Conservation (phyloP, 2,329 filamentous ascomycete genomes). For the Pyrenophora graminea region DNA sequence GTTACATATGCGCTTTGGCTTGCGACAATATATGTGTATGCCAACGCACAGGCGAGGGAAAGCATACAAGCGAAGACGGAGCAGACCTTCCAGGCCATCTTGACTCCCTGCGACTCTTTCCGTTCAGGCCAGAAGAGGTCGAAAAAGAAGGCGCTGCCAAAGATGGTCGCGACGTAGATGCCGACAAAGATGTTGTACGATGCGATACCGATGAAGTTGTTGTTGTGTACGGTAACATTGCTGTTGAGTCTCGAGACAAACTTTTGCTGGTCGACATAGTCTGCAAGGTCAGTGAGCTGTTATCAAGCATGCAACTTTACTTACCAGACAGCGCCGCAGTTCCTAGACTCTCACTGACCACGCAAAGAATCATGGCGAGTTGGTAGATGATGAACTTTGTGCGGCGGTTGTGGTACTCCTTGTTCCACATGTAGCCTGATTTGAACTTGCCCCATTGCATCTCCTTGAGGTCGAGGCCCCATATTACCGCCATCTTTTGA, state of each 20-base stretch:
- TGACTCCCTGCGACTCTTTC: conserved; percentile 54
- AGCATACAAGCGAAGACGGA: conserved; percentile 55
- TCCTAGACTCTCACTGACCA: conserved; percentile 61
- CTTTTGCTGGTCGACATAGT: conserved; percentile 60
- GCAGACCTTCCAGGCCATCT: conserved; percentile 59
- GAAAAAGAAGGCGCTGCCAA: conserved; percentile 65
- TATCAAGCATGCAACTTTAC: conserved; percentile 2
- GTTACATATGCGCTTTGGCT: conserved; percentile 53
- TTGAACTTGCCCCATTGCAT: conserved; percentile 64
- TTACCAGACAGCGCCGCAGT: conserved; percentile 60
- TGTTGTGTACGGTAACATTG: conserved; percentile 55
- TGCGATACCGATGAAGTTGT: conserved; percentile 60
- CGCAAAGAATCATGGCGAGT: conserved; percentile 61
- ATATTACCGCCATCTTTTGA: conserved; percentile 52
- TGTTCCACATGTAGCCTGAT: conserved; percentile 62
- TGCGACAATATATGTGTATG: conserved; percentile 58
- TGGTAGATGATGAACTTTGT: conserved; percentile 66
- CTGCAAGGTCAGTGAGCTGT: conserved; percentile 32
- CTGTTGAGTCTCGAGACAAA: conserved; percentile 50
- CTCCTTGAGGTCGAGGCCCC: conserved; percentile 61
- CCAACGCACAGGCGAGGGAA: conserved; percentile 54
- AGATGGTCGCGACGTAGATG: conserved; percentile 61
- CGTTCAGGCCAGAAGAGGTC: conserved; percentile 65
- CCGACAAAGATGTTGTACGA: conserved; percentile 65
- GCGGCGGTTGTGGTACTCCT: conserved; percentile 58